Conservation (phyloP, 805 yeast species). For the Candida endomychidarum region DNA sequence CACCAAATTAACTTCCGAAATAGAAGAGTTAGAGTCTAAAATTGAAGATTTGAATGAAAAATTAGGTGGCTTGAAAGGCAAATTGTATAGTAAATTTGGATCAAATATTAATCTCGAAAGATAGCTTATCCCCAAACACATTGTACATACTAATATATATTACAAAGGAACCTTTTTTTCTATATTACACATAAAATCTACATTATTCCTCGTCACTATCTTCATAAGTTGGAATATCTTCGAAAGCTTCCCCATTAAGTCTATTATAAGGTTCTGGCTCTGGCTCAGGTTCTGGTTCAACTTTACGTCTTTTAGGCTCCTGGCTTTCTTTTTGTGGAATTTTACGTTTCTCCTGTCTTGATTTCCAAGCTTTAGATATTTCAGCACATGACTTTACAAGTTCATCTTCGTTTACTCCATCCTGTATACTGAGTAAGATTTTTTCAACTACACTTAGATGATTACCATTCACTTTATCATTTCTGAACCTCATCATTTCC, state of each 20-base stretch:
- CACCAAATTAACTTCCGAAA: slow-evolving; percentile 49
- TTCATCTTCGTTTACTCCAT: slow-evolving; percentile 81
- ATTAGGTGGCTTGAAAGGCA: slow-evolving; percentile 62
- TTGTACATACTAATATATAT: slow-evolving; percentile 3
- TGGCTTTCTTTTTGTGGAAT: neutral
- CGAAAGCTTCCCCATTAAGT: slow-evolving; percentile 20
- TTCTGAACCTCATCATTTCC: slow-evolving; percentile 86
- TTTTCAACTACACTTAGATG: slow-evolving; percentile 78
- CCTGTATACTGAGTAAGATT: slow-evolving; percentile 80
- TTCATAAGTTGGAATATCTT: slow-evolving; percentile 41
- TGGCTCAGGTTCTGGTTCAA: slow-evolving; percentile 16
- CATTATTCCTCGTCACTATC: slow-evolving; percentile 34
- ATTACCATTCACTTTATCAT: slow-evolving; percentile 88
- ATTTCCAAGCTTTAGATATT: slow-evolving; percentile 63
- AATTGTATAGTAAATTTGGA: slow-evolving; percentile 88
- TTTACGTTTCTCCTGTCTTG: slow-evolving; percentile 46
- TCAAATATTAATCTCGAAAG: slow-evolving; percentile 82
- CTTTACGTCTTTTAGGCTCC: slow-evolving; percentile 5
- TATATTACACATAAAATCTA: slow-evolving; percentile 1
- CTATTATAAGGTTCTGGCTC: neutral
- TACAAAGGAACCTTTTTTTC: neutral
- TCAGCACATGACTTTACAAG: slow-evolving; percentile 54
- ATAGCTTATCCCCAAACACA: slow-evolving; percentile 22
- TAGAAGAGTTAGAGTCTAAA: slow-evolving; percentile 45
- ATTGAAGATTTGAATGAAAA: slow-evolving; percentile 54